Conservation (phyloP, 2,329 filamentous ascomycete species). For the Aspergillus caelatus region DNA sequence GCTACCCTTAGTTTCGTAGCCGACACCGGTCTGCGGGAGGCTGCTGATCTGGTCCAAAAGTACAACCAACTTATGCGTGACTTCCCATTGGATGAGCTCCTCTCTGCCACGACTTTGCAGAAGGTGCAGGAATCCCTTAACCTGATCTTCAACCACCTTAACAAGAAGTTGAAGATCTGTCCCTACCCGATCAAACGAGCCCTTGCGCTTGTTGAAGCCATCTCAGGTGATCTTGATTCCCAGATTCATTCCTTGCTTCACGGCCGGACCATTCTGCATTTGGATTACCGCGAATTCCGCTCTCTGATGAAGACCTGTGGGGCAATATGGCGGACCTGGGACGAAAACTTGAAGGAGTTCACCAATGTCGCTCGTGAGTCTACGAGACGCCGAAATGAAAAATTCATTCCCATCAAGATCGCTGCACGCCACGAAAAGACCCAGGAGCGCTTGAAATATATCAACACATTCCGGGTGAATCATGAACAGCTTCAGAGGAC, state of each 20-base stretch:
- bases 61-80: conserved; percentile 99
- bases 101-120: conserved; percentile 84
- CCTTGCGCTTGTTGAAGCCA: conserved; percentile 91
- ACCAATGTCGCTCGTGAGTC: conserved; percentile 96
- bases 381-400: conserved; percentile 88
- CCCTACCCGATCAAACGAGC: conserved; percentile 93
- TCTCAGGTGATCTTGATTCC: conserved; percentile 88
- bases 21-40: conserved; percentile 94
- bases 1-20: conserved; percentile 95
- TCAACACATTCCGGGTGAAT: conserved; percentile 91
- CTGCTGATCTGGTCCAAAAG: conserved; percentile 93
- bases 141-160: conserved; percentile 90
- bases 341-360: conserved; percentile 95
- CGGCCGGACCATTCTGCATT: conserved; percentile 84
- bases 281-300: conserved; percentile 89
- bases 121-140: conserved; percentile 88
- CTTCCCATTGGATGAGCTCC: conserved; percentile 90
- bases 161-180: conserved; percentile 96
- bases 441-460: conserved; percentile 88
- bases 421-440: conserved; percentile 82
- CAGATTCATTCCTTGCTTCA: conserved; percentile 83
- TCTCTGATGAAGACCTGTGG: conserved; percentile 81
- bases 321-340: conserved; percentile 88
- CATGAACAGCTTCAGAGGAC: conserved; percentile 97
- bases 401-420: conserved; percentile 98